Conservation (phyloP, 1,139 yeast genomes). For the Lodderomyces pseudojiufengensis region DNA sequence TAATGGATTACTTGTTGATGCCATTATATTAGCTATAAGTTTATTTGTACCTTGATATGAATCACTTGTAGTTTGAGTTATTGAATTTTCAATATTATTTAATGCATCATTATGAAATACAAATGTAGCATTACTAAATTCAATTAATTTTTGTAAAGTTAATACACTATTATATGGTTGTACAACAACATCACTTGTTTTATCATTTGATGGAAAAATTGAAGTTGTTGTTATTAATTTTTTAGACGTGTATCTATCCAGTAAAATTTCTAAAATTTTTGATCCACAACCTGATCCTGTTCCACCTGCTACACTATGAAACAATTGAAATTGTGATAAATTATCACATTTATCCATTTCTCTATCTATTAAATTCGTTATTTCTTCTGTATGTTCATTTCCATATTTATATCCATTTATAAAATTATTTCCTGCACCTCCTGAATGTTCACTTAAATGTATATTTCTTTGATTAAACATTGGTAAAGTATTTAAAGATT, state of each 20-base stretch:
- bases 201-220: constrained; percentile 75
- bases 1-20: constrained; percentile 80
- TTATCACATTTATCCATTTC: constrained; percentile 91
- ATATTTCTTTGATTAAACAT: constrained; percentile 84
- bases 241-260: constrained; percentile 76
- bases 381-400: constrained; percentile 59
- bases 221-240: constrained; percentile 82
- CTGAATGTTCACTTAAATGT: constrained; percentile 74
- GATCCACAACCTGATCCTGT: constrained; percentile 97
- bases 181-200: constrained; percentile 88
- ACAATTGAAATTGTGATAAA: constrained; percentile 81
- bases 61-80: constrained; percentile 20
- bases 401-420: constrained; percentile 86
- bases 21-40: constrained; percentile 78
- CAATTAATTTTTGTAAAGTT: constrained; percentile 76
- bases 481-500: constrained; percentile 54
- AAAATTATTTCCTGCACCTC: constrained; percentile 97
- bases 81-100: constrained; percentile 56
- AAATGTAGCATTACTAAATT: constrained; percentile 78
- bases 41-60: constrained; percentile 79
- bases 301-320: constrained; percentile 98
- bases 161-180: constrained; percentile 92
- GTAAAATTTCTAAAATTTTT: constrained; percentile 66
- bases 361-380: constrained; percentile 79
- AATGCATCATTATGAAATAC: constrained; percentile 90